phyloP scores from a whole-genome alignment of 257 asterid genomes.

The Verbena officinalis region DNA sequence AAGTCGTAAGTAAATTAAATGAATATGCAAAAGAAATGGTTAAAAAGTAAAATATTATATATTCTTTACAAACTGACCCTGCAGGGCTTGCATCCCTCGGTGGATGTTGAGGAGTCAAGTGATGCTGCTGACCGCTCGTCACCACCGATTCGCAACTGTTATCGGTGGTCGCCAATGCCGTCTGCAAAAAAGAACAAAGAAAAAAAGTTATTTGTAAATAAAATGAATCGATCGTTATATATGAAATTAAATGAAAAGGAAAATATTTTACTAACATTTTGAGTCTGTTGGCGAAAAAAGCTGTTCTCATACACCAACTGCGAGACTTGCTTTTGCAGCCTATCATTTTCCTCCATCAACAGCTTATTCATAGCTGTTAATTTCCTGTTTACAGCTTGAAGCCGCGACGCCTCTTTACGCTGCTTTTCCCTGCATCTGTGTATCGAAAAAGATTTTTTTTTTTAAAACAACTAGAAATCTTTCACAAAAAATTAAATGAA shows the following conservation, averaged over 20 bases:
- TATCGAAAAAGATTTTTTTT: slow-evolving; percentile 12
- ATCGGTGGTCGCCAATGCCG: slow-evolving; percentile 81
- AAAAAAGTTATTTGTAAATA: too few species aligned
- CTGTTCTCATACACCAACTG: slow-evolving; percentile 90
- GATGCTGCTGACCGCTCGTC: slow-evolving; percentile 94
- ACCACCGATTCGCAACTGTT: slow-evolving; percentile 97
- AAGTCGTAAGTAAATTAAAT: slow-evolving; percentile 10
- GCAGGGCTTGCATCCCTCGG: slow-evolving; percentile 99
- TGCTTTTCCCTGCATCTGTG: slow-evolving; percentile 96
- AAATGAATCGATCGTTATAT: too few species aligned
- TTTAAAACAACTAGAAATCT: too few species aligned
- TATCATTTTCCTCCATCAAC: slow-evolving; percentile 98
- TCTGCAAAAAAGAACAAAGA: slow-evolving; percentile 34
- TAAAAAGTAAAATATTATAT: neutral
- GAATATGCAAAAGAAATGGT: neutral
- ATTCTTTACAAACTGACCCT: slow-evolving; percentile 57
- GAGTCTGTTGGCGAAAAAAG: slow-evolving; percentile 83
- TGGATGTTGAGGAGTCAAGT: slow-evolving; percentile 86
- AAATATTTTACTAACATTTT: slow-evolving; percentile 47
- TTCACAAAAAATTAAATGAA: too few species aligned
- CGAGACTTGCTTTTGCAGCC: slow-evolving; percentile 96
- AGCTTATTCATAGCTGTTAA: slow-evolving; percentile 91
- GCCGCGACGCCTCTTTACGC: slow-evolving; percentile 91
- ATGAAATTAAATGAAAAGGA: neutral
- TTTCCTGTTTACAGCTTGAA: slow-evolving; percentile 89